A percentile compares a stretch with the other conserved stretches of the same genome.
Conservation (phyloP, 306 rosid genomes). For the Ormosia semicastrata region DNA sequence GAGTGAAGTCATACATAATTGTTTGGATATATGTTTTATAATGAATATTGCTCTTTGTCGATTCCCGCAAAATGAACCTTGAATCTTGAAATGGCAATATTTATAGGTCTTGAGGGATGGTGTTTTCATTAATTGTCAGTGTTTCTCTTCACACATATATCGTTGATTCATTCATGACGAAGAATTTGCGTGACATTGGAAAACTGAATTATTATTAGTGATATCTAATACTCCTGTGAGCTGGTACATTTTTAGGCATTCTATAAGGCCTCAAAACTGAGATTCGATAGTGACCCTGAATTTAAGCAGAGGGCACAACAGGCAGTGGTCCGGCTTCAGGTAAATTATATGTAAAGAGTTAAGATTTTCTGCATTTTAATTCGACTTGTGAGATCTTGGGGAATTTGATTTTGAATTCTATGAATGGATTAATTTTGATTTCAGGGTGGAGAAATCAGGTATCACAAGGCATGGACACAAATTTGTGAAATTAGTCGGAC, state of each 20-base stretch:
- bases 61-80: neutral
- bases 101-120: neutral
- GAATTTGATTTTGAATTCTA: neutral
- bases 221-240: slow-evolving; percentile 22
- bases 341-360: slow-evolving; percentile 19
- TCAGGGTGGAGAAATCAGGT: slow-evolving; percentile 77
- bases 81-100: slow-evolving; percentile 15
- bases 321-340: slow-evolving; percentile 93
- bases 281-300: slow-evolving; percentile 76
- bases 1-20: neutral
- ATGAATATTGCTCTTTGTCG: neutral
- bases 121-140: neutral
- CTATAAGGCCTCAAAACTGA: slow-evolving; percentile 86
- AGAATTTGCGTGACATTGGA: neutral
- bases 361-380: neutral
- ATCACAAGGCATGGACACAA: slow-evolving; percentile 75
- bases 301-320: slow-evolving; percentile 87
- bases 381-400: neutral
- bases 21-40: neutral
- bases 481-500: slow-evolving; percentile 88
- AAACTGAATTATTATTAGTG: neutral
- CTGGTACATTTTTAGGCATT: slow-evolving; percentile 51
- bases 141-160: neutral
- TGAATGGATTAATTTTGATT: slow-evolving; percentile 22
- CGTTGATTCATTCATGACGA: neutral